Evolutionary conservation across 2,329 filamentous ascomycete genomes (phyloP).

Genomic region (Hypoxylon sp.): DNA sequence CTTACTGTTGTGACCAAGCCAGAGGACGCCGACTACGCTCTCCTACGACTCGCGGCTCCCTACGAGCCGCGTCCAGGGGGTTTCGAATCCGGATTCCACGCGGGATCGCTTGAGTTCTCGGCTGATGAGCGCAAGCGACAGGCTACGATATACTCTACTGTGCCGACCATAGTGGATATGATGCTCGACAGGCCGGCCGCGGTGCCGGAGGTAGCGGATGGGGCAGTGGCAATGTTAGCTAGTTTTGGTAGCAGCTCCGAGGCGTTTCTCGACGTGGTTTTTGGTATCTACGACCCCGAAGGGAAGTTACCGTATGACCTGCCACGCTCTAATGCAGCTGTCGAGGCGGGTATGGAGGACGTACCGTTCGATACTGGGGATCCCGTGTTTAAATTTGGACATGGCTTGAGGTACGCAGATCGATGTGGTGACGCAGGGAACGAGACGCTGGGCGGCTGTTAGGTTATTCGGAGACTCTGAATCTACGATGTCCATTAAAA

Average conservation of each 20-base stretch:
- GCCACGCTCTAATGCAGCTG: conserved; percentile 59
- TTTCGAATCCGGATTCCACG: conserved; percentile 58
- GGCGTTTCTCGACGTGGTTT: conserved; percentile 62
- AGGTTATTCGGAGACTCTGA: background rate
- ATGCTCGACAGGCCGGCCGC: conserved; percentile 61
- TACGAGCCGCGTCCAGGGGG: conserved; percentile 60
- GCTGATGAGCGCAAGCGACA: conserved; percentile 57
- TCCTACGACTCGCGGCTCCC: conserved; percentile 58
- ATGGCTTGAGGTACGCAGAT: conserved; percentile 51
- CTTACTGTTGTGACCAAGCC: conserved; percentile 55
- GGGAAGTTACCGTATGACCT: conserved; percentile 64
- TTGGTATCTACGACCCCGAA: conserved; percentile 56
- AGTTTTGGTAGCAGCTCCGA: conserved; percentile 59
- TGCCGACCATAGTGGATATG: conserved; percentile 60
- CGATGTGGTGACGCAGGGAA: conserved; percentile 12
- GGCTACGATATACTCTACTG: conserved; percentile 57
- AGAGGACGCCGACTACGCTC: conserved; percentile 59
- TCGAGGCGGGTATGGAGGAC: conserved; percentile 51
- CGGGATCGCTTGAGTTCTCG: conserved; percentile 60
- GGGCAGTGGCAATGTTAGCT: conserved; percentile 57
- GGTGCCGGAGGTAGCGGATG: conserved; percentile 60
- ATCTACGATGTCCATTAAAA: background rate
- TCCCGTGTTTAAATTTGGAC: conserved; percentile 48
- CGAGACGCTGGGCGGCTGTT: background rate
- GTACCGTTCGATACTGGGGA: conserved; percentile 49